Base-by-base conservation (phyloP, 139 green algal species). In the Chloropicon primus region DNA sequence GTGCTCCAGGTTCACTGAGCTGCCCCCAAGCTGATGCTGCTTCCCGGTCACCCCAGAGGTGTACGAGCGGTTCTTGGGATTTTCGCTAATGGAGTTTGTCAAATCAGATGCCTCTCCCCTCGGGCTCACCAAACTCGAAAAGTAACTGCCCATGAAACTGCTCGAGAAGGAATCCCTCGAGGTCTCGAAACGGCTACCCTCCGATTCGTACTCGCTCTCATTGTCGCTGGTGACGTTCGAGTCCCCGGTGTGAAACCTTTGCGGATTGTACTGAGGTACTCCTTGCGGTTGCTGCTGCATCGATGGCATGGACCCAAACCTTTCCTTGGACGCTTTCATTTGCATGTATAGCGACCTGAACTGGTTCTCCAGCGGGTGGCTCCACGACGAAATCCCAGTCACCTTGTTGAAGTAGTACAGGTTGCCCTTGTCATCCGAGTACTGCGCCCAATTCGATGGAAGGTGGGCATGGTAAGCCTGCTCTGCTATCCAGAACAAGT, bases 371-470 rank as follows among this genome's bases (percentile, higher is more conserved):
- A 76, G 53, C 1, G 79, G 79, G 21, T 74, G 79, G 74, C 78
- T 74, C 79, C 79, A 82, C 79, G 78, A 74, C 41, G 28, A 76
- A 25, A 82, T 74, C 21, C 79, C 79, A n/a, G 79, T 77, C 24
- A 76, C 75, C n/a, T 29, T 76, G 73, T 82, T 82, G 79, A 79
- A 82, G 25, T 82, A 82, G 27, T 82, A 82, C 24, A 79, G 54
- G 23, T 79, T 76, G 53, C 79, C 79, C 72, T 82, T 74, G 21
- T 74, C 73, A n/a, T 74, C 79, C 26, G 74, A 77, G 74, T 82
- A 74, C 54, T 76, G 54, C 21, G 79, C 75, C 79, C 79, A 82
- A 17, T 62, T 62, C 5, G 41, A 62, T 5, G 41, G 41, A 5
- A 62, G 41, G 41, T 62, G 41, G 41, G 41, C 41, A 62, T 62